Evolutionary conservation across 768 basidiomycete species (phyloP).

Genomic region (Cubamyces sp.): DNA sequence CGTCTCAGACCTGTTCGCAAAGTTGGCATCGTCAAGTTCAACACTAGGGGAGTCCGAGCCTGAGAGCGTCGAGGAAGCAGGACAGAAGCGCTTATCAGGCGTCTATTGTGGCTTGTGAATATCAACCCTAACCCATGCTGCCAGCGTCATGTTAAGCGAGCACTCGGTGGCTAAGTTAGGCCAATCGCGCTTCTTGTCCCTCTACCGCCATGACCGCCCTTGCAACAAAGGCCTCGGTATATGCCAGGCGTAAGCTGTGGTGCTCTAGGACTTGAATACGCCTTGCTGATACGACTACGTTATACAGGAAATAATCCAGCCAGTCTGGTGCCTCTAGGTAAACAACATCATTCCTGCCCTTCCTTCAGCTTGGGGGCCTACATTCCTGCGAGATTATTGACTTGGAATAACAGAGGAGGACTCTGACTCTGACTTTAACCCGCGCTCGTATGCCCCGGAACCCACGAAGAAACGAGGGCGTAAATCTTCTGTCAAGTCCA

Average conservation of each 20-base stretch:
- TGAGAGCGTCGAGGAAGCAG: no score
- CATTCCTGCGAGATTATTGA: neutral
- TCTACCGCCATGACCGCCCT: slow-evolving; percentile 13
- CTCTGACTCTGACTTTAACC: slow-evolving; percentile 53
- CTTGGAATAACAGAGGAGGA: slow-evolving; percentile 35
- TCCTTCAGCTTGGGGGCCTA: no score
- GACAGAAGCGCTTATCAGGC: no score
- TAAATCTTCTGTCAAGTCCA: neutral
- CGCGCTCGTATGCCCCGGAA: slow-evolving; percentile 42
- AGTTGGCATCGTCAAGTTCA: no score
- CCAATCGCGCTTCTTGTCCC: neutral
- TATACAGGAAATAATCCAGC: slow-evolving; percentile 27
- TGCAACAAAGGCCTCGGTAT: slow-evolving; percentile 7
- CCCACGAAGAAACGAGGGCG: slow-evolving; percentile 35
- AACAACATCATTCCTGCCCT: neutral
- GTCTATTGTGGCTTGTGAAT: no score
- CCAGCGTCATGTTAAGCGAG: neutral
- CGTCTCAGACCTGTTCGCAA: no score
- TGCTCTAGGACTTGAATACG: neutral
- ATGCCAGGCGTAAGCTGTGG: slow-evolving; percentile 3
- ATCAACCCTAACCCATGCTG: neutral
- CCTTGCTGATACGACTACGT: neutral
- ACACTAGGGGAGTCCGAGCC: no score
- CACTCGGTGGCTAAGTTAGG: neutral
- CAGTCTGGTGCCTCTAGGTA: slow-evolving; percentile 43